Conservation (phyloP, 2,329 filamentous ascomycete species). For the Claviceps paspali region DNA sequence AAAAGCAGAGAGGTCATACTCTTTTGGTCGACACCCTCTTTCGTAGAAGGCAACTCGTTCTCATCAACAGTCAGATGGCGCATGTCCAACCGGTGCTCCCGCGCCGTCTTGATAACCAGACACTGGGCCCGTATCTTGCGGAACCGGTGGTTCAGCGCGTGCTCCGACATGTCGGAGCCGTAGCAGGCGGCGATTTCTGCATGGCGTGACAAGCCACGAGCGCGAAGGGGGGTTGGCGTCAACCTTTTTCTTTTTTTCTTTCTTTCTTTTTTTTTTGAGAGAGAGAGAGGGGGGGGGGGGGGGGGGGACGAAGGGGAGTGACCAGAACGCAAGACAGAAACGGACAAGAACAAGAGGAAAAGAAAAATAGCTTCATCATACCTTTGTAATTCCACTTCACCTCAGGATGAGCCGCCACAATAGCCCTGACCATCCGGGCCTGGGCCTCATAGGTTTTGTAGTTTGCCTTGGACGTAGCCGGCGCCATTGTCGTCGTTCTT, state of each 20-base stretch:
- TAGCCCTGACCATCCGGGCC: slow-evolving; percentile 43
- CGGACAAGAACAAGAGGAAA: background rate
- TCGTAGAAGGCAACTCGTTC: slow-evolving; percentile 20
- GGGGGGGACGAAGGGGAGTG: background rate
- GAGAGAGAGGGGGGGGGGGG: background rate
- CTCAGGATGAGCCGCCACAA: slow-evolving; percentile 40
- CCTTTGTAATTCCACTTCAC: slow-evolving; percentile 46
- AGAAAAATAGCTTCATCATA: slow-evolving; percentile 21
- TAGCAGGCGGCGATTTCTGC: slow-evolving; percentile 32
- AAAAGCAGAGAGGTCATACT: slow-evolving; percentile 20
- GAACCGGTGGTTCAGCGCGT: slow-evolving; percentile 36
- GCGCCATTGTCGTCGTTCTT: too few species aligned
- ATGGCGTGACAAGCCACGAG: slow-evolving; percentile 5
- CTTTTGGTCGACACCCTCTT: slow-evolving; percentile 23
- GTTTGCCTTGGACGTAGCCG: slow-evolving; percentile 28
- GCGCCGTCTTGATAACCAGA: slow-evolving; percentile 21
- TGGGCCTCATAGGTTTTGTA: slow-evolving; percentile 46
- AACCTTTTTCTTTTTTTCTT: too few species aligned
- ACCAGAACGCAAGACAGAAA: too few species aligned
- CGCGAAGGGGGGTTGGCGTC: slow-evolving; percentile 8
- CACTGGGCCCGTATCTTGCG: slow-evolving; percentile 29
- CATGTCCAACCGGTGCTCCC: slow-evolving; percentile 24
- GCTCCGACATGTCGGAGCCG: slow-evolving; percentile 32
- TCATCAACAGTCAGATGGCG: slow-evolving; percentile 24
- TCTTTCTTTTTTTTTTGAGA: too few species aligned